phyloP scores from a whole-genome alignment of 1,284 basidiomycete genomes.

The Pseudozyma pruni region DNA sequence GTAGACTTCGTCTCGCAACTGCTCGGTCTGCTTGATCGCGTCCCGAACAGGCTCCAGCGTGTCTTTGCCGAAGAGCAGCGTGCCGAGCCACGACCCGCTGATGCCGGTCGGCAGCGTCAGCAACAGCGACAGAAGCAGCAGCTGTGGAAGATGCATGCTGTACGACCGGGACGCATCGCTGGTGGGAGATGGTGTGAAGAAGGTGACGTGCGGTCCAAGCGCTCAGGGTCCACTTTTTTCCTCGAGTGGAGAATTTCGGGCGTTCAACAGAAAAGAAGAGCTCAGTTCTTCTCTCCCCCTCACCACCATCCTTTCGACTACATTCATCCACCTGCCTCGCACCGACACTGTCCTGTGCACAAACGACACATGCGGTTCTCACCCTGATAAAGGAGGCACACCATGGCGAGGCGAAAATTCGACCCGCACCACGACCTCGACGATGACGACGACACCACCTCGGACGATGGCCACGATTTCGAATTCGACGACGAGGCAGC shows the following conservation, averaged over 20 bases:
- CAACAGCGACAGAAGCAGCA: neutral
- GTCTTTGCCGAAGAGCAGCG: slow-evolving; percentile 30
- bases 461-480: slow-evolving; percentile 69
- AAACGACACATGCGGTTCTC: too few species aligned
- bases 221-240: too few species aligned
- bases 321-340: too few species aligned
- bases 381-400: too few species aligned
- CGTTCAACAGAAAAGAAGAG: slow-evolving; percentile 6
- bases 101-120: neutral
- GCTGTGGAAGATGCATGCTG: neutral
- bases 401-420: slow-evolving; percentile 60
- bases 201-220: neutral
- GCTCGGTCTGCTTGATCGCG: slow-evolving; percentile 26
- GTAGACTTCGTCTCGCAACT: slow-evolving; percentile 19
- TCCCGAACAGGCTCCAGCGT: slow-evolving; percentile 31
- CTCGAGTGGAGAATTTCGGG: too few species aligned
- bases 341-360: too few species aligned
- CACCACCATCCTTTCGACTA: neutral
- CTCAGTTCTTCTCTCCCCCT: neutral
- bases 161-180: neutral
- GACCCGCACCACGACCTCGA: slow-evolving; percentile 39
- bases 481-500: slow-evolving; percentile 33
- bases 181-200: too few species aligned
- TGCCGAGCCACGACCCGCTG: slow-evolving; percentile 16
- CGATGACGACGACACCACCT: slow-evolving; percentile 69